Conservation (phyloP, 768 basidiomycete genomes). For the Heimioporus sp. region DNA sequence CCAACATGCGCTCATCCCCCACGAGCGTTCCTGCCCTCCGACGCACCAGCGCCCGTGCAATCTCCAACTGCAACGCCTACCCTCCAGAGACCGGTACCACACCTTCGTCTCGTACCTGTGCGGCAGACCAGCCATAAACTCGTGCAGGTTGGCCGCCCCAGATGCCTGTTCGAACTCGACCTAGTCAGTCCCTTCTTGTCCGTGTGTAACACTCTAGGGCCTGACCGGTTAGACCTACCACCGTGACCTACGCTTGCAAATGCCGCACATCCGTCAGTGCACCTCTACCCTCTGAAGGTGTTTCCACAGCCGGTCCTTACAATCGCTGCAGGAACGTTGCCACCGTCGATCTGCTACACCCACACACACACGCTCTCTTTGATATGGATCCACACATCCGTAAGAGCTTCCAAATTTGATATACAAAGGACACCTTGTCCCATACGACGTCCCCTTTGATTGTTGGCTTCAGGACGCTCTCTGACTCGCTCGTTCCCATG, state of each 20-base stretch:
- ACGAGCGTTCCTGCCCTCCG: conserved; percentile 69
- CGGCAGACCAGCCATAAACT: conserved; percentile 77
- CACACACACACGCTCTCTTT: conserved; percentile 79
- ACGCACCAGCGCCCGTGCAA: conserved; percentile 86
- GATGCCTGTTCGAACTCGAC: conserved; percentile 69
- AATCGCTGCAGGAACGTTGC: conserved; percentile 83
- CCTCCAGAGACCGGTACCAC: conserved; percentile 69
- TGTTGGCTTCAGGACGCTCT: conserved; percentile 62
- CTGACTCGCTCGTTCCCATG: conserved; percentile 62
- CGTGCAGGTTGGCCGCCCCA: conserved; percentile 76
- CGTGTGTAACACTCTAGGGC: conserved; percentile 89
- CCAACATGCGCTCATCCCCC: conserved; percentile 94
- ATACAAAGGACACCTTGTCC: conserved; percentile 74
- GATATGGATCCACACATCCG: conserved; percentile 63
- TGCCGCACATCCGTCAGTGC: conserved; percentile 67
- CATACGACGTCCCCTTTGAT: conserved; percentile 71
- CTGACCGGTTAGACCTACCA: conserved; percentile 87
- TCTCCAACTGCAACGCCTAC: conserved; percentile 89
- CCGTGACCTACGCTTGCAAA: conserved; percentile 80
- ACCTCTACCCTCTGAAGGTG: conserved; percentile 60
- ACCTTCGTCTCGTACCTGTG: conserved; percentile 84
- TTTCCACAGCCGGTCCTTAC: conserved; percentile 74
- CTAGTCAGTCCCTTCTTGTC: conserved; percentile 37
- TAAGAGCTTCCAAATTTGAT: conserved; percentile 75
- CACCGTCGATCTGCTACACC: conserved; percentile 92